Conservation (phyloP, 108 stramenopile genomes). For the Cylindrotheca fusiformis region DNA sequence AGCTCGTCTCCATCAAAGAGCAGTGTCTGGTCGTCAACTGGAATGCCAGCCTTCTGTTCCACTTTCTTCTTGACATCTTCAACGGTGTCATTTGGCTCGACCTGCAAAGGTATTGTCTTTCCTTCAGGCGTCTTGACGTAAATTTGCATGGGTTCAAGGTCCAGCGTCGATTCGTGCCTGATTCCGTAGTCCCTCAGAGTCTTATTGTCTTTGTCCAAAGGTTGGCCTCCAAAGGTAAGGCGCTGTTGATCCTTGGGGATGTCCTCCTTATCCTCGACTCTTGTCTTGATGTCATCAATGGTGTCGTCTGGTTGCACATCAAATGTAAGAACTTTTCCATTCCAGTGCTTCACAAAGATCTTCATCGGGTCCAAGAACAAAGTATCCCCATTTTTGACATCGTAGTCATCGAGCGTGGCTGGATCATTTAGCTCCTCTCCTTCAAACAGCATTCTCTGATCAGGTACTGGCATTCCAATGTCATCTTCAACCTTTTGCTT, state of each 20-base stretch:
- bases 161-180: slow-evolving; percentile 11
- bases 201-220: slow-evolving; percentile 6
- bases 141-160: slow-evolving; percentile 20
- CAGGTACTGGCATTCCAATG: slow-evolving; percentile 11
- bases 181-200: slow-evolving; percentile 17
- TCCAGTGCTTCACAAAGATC: slow-evolving; percentile 17
- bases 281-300: slow-evolving; percentile 12
- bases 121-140: slow-evolving; percentile 22
- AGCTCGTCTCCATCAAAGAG: slow-evolving; percentile 16
- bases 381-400: neutral
- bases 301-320: slow-evolving; percentile 19
- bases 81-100: slow-evolving; percentile 21
- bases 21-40: slow-evolving; percentile 16
- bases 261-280: slow-evolving; percentile 4
- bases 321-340: slow-evolving; percentile 6
- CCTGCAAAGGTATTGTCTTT: slow-evolving; percentile 12
- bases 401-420: slow-evolving; percentile 4
- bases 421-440: slow-evolving; percentile 3
- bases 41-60: slow-evolving; percentile 4
- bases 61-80: slow-evolving; percentile 22
- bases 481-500: slow-evolving; percentile 23
- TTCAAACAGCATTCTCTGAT: slow-evolving; percentile 9
- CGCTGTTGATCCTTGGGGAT: slow-evolving; percentile 15
- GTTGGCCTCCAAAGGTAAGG: slow-evolving; percentile 7
- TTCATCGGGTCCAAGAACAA: slow-evolving; percentile 22